These are phyloP conservation scores for Rhodotorula toruloides DNA, from an alignment of 768 basidiomycete genomes.

Conservation along the genomic window DNA sequence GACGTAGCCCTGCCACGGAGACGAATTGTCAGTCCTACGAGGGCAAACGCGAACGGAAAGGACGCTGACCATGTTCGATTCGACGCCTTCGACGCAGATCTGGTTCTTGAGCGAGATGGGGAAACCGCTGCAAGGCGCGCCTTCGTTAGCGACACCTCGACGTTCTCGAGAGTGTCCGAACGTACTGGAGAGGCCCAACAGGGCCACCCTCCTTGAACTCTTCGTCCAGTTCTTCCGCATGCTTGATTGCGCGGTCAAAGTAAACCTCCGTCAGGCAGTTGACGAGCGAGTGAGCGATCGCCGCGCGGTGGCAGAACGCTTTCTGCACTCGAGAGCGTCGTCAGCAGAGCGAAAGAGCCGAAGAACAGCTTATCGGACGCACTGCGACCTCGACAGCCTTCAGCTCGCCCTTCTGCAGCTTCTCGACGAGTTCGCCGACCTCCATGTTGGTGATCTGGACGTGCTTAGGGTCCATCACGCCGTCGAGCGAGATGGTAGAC, in stretches of 20 bases:
- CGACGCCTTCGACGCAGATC: constrained; percentile 18
- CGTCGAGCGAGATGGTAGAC: constrained; percentile 54
- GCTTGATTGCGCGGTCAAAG: constrained; percentile 61
- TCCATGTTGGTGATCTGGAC: constrained; percentile 60
- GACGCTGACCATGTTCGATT: constrained; percentile 16
- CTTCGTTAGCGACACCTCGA: too few relatives aligned
- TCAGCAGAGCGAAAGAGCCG: too few relatives aligned
- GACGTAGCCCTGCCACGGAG: too few relatives aligned
- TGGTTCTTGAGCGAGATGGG: constrained; percentile 32
- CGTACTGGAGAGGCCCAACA: constrained; percentile 61
- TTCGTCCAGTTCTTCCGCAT: constrained; percentile 64
- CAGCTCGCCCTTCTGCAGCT: constrained; percentile 58
- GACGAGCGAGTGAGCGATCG: constrained; percentile 73
- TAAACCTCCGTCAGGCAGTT: constrained; percentile 77
- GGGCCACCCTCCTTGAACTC: constrained; percentile 59
- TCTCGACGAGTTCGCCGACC: constrained; percentile 52
- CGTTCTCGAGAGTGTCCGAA: too few relatives aligned
- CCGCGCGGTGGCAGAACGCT: constrained; percentile 70
- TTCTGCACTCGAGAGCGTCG: constrained; percentile 48
- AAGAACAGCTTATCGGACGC: too few relatives aligned
- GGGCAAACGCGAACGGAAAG: too few relatives aligned
- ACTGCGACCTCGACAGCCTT: constrained; percentile 47
- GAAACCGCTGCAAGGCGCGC: constrained; percentile 9
- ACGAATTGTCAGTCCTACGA: too few relatives aligned
- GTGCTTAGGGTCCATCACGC: constrained; percentile 57